These are phyloP conservation scores for Starmera pachycereana DNA, from an alignment of 805 yeast species.

Conservation along the genomic window DNA sequence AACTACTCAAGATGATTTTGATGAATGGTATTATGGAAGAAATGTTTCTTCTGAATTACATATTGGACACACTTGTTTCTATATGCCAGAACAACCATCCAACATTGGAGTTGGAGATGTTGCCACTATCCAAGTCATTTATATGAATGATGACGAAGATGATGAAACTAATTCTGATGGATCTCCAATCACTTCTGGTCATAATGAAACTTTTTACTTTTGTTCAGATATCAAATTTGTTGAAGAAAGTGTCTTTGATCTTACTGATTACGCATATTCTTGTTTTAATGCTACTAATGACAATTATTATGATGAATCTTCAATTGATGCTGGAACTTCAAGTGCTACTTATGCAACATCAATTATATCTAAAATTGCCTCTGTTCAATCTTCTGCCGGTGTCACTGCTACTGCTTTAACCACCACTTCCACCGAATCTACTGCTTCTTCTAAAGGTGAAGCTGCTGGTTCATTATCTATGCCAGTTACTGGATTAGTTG, in stretches of 20 bases:
- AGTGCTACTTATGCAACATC: slow-evolving; percentile 16
- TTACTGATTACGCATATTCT: slow-evolving; percentile 22
- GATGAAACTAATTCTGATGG: slow-evolving; percentile 11
- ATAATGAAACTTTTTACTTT: slow-evolving; percentile 33
- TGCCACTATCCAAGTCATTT: slow-evolving; percentile 36
- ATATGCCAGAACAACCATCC: slow-evolving; percentile 32
- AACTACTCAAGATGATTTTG: slow-evolving; percentile 28
- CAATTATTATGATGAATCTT: slow-evolving; percentile 25
- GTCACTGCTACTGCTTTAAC: slow-evolving; percentile 11
- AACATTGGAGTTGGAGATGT: slow-evolving; percentile 26
- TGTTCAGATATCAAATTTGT: slow-evolving; percentile 36
- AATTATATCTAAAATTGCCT: slow-evolving; percentile 5
- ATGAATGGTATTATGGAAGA: slow-evolving; percentile 26
- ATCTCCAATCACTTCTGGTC: slow-evolving; percentile 25
- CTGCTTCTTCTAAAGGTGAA: slow-evolving; percentile 4
- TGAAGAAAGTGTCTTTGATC: slow-evolving; percentile 28
- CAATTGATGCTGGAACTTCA: slow-evolving; percentile 13
- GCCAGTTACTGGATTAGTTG: slow-evolving; percentile 15
- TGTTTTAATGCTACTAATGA: slow-evolving; percentile 34
- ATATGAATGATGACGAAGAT: slow-evolving; percentile 22
- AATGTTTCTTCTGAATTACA: slow-evolving; percentile 29
- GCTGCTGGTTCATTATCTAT: slow-evolving; percentile 4
- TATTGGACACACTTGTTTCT: slow-evolving; percentile 37
- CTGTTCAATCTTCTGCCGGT: slow-evolving; percentile 9
- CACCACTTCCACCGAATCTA: slow-evolving; percentile 3